These are phyloP conservation scores for Solanum hybrid DNA, from an alignment of 305 asterid genomes.

Conservation along the genomic window DNA sequence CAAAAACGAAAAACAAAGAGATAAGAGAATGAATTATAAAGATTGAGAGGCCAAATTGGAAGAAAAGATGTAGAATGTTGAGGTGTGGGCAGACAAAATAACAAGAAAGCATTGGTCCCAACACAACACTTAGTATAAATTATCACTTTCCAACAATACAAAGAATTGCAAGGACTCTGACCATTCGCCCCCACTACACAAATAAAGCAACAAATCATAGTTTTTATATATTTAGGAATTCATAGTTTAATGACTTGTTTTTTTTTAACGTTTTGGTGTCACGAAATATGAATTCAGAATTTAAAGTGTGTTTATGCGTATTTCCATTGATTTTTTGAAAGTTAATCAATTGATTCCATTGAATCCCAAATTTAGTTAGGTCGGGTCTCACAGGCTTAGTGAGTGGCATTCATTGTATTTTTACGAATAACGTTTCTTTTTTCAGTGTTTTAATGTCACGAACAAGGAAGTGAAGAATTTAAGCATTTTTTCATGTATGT, in stretches of 20 bases:
- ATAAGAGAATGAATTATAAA: background rate
- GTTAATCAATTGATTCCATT: background rate
- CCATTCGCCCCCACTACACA: background rate
- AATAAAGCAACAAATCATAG: background rate
- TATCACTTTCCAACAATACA: background rate
- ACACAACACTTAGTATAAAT: background rate
- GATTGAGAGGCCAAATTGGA: background rate
- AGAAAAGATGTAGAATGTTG: background rate
- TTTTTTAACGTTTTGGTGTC: background rate
- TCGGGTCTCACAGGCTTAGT: background rate
- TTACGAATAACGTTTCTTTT: background rate
- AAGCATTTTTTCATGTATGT: background rate
- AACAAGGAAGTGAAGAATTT: background rate
- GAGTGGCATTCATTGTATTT: background rate
- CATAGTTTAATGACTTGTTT: background rate
- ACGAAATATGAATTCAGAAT: background rate
- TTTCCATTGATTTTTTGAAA: background rate
- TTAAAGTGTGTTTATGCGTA: background rate
- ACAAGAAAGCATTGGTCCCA: background rate
- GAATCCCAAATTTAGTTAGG: background rate
- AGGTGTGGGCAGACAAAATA: background rate
- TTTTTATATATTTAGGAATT: background rate
- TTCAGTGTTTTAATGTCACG: too few relatives aligned
- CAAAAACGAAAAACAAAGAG: background rate
- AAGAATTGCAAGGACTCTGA: background rate